Conservation (phyloP, 1,284 basidiomycete genomes). For the Cutaneotrichosporon sp. region DNA sequence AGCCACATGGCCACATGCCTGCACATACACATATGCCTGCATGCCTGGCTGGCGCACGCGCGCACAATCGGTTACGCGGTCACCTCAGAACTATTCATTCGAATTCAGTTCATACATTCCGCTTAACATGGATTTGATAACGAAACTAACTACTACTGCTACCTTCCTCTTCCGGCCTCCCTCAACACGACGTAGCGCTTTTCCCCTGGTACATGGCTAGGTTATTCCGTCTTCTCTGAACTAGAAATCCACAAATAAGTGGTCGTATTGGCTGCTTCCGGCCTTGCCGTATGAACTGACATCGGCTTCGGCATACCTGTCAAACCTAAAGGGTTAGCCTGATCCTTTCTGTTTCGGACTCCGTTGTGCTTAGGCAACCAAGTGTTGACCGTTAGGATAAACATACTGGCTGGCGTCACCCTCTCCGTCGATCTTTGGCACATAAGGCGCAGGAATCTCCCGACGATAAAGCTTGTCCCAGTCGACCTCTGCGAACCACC, state of each 20-base stretch:
- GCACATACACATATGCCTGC: too few species aligned
- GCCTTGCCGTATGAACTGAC: conserved; percentile 49
- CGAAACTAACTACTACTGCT: too few species aligned
- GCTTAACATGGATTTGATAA: too few species aligned
- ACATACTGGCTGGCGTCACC: conserved; percentile 88
- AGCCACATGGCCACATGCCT: too few species aligned
- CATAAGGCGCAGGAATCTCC: conserved; percentile 94
- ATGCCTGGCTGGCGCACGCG: too few species aligned
- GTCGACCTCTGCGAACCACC: conserved; percentile 96
- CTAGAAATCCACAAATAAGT: conserved; percentile 48
- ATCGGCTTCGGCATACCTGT: conserved; percentile 50
- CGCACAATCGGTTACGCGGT: too few species aligned
- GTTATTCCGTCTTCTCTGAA: neutral
- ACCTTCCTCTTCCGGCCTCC: too few species aligned
- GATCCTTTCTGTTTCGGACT: neutral
- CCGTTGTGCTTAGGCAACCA: neutral
- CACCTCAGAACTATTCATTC: too few species aligned
- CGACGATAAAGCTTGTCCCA: conserved; percentile 79
- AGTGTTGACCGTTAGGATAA: too few species aligned
- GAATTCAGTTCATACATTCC: too few species aligned
- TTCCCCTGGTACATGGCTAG: neutral
- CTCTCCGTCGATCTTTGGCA: conserved; percentile 77
- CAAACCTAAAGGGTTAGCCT: conserved; percentile 38
- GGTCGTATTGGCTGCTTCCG: conserved; percentile 47
- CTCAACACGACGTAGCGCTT: too few species aligned